phyloP scores from a whole-genome alignment of 805 yeast species.

The Teunomyces tritomae region DNA sequence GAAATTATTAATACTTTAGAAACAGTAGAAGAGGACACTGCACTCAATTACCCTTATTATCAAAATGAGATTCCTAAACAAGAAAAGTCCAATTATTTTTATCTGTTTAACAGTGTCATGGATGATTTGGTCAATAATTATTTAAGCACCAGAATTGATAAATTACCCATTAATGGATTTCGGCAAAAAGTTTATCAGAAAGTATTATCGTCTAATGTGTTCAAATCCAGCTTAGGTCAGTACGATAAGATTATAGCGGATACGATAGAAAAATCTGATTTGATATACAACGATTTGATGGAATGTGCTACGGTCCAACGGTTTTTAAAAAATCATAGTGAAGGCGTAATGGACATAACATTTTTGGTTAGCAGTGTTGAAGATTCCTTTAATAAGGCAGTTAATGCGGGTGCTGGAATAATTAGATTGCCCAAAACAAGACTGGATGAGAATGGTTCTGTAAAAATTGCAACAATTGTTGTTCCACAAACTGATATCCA shows the following conservation, averaged over 20 bases:
- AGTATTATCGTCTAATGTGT: constrained; percentile 11
- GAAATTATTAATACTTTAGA: constrained; percentile 44
- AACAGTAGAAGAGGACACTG: constrained; percentile 19
- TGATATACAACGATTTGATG: constrained; percentile 15
- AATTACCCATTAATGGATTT: constrained; percentile 5
- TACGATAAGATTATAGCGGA: constrained; percentile 11
- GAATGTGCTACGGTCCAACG: constrained; percentile 18
- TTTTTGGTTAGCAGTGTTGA: constrained; percentile 57
- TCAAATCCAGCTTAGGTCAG: constrained; percentile 9
- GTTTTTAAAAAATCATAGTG: constrained; percentile 56
- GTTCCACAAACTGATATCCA: constrained; percentile 56
- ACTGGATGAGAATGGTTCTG: constrained; percentile 49
- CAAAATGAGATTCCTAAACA: constrained; percentile 10
- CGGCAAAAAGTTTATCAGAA: constrained; percentile 12
- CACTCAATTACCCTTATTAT: constrained; percentile 10
- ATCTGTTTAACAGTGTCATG: constrained; percentile 8
- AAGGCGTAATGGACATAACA: constrained; percentile 76
- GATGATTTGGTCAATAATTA: constrained; percentile 40
- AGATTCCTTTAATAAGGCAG: constrained; percentile 44
- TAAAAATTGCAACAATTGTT: constrained; percentile 47
- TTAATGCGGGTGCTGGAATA: constrained; percentile 50
- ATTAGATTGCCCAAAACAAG: constrained; percentile 23
- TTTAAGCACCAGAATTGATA: constrained; percentile 23
- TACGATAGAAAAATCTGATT: constrained; percentile 15
- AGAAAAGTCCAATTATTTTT: not conserved